Evolutionary conservation across 768 basidiomycete species (phyloP), one percentile per base, ranked within the genome.

Genomic region (Mycena rosella): DNA sequence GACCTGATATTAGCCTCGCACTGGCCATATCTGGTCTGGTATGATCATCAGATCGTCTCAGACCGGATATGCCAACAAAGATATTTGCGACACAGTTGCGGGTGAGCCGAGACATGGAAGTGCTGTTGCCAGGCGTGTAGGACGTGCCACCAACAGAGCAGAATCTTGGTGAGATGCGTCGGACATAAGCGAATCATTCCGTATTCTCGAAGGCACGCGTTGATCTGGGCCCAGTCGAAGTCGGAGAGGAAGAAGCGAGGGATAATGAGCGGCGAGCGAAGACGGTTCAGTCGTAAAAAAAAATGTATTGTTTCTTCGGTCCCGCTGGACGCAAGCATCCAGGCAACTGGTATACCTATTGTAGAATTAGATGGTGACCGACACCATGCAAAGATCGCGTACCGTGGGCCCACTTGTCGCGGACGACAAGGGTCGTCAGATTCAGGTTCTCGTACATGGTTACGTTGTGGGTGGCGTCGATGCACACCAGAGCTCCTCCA

Each of bases 111-210:
- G 42, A 56, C 56, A n/a, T 51, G 51, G 49, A 79, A 67, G 40
- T 75, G 75, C 53, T 78, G 68, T 40, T 77, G 75, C 77, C 76
- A 78, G 1, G 73, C 73, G 53, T 78, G 78, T 4, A 78, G 74
- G 30, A 78, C 74, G 54, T 79, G 78, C 78, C 76, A 78, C 74
- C 76, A 76, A 64, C 77, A 78, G 0, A 78, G 63, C 2, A 72
- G 55, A 24, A 77, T 51, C 0, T 26, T 60, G 1, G 71, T 47
- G 29, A 77, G 14, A 3, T 18, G 34, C 34, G 34, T 36, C 8
- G 34, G 15, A 36, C n/a, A n/a, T n/a, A n/a, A n/a, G n/a, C n/a
- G n/a, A n/a, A n/a, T n/a, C n/a, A n/a, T n/a, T n/a, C n/a, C n/a
- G 27, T 60, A 68, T 7, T 15, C 61, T 0, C 14, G 32, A 8